Evolutionary conservation across 208 protist species (phyloP).

Genomic region (Trypanosomatidae sp.): DNA sequence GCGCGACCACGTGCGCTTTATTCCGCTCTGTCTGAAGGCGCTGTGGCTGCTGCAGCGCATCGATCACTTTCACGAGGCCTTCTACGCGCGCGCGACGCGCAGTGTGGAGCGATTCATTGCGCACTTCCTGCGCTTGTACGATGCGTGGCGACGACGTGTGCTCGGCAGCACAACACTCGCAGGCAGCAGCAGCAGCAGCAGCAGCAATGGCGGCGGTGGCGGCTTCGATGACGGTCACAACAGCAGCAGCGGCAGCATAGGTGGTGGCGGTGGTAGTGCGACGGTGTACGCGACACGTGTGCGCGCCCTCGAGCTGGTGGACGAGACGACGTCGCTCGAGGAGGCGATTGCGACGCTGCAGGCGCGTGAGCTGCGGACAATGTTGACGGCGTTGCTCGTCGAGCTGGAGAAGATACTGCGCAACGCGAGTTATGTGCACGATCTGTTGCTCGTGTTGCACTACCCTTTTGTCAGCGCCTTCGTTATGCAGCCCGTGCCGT

Average conservation of each 20-base stretch:
- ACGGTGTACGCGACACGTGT: constrained; percentile 45
- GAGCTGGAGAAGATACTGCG: constrained; percentile 75
- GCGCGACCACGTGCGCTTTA: constrained; percentile 51
- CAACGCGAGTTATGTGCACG: constrained; percentile 65
- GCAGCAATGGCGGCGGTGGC: background rate
- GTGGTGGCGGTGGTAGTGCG: constrained; percentile 10
- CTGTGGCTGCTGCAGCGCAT: constrained; percentile 41
- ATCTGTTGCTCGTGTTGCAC: constrained; percentile 36
- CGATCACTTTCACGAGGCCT: constrained; percentile 54
- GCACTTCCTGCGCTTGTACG: constrained; percentile 67
- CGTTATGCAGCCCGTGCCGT: constrained; percentile 21
- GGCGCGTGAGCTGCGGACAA: constrained; percentile 27
- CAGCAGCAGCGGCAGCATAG: no score
- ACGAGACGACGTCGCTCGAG: constrained; percentile 40
- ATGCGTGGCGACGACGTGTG: constrained; percentile 36
- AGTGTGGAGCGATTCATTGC: constrained; percentile 57
- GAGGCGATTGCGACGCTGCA: constrained; percentile 61
- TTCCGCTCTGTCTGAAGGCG: constrained; percentile 64
- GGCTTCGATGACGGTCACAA: background rate
- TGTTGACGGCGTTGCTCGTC: constrained; percentile 59
- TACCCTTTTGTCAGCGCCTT: constrained; percentile 59
- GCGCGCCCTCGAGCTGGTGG: constrained; percentile 36
- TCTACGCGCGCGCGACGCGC: constrained; percentile 39
- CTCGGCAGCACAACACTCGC: constrained; percentile 15
- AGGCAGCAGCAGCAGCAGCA: background rate